phyloP scores from a whole-genome alignment of 176 grass and related monocot species.

The Carex parvula region DNA sequence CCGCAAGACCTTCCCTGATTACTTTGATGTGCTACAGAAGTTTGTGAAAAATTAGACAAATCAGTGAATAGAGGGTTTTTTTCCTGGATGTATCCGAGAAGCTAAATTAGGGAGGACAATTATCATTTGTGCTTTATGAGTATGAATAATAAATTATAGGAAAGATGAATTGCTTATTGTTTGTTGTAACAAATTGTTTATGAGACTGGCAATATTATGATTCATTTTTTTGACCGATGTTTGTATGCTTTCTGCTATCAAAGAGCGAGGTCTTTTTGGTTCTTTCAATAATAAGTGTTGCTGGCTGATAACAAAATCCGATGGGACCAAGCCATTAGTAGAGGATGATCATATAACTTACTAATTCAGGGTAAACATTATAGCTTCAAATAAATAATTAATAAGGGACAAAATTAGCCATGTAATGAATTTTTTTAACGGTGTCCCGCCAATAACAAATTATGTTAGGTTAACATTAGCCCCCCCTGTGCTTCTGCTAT shows the following conservation, averaged over 20 bases:
- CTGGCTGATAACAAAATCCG: neutral
- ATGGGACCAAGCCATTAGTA: neutral
- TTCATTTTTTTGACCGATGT: neutral
- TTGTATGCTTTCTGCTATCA: neutral
- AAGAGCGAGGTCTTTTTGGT: neutral
- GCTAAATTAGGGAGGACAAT: constrained; percentile 3
- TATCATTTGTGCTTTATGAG: neutral
- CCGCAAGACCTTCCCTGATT: constrained; percentile 94
- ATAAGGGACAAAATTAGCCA: neutral
- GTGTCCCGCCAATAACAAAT: neutral
- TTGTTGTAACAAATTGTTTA: neutral
- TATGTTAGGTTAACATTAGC: neutral
- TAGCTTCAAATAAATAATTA: neutral
- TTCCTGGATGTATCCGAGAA: neutral
- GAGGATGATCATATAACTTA: neutral
- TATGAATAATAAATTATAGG: constrained; percentile 2
- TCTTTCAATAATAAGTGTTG: neutral
- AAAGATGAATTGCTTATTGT: neutral
- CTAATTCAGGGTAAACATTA: neutral
- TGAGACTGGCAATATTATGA: neutral
- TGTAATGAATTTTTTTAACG: neutral
- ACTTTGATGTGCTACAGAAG: constrained; percentile 78
- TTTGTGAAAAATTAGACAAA: constrained; percentile 56
- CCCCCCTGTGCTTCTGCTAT: neutral
- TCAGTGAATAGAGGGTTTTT: neutral